Evolutionary conservation across 257 asterid genomes (phyloP), one percentile per base, ranked within the genome.

Genomic region (Ilex asprella): DNA sequence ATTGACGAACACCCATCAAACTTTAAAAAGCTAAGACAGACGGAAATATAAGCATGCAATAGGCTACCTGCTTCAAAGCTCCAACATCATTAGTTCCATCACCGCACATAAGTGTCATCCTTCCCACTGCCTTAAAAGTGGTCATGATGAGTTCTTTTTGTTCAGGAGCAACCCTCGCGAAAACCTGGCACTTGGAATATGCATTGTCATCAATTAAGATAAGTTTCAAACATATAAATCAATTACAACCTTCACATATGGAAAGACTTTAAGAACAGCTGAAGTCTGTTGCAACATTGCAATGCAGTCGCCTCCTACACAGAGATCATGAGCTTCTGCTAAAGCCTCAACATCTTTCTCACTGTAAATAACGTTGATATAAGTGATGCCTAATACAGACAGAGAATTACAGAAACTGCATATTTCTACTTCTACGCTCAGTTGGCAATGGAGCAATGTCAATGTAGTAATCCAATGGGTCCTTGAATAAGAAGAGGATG

Each of bases 81-180:
- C 99, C 99, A 67, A 89, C 99, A 74, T 93, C 99, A 65, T 93
- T 93, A 56, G 99, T 93, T 60, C 99, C 99, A 81, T 93, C 99
- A 65, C 99, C 99, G 57, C 99, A 93, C 99, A 89, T 93, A 70
- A 93, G 75, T 35, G 99, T 76, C 62, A 87, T 82, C 78, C 99
- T 89, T 70, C 99, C 99, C 74, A 93, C 99, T 2, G 95, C 83
- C 60, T 81, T 89, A 75, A 89, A 93, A 59, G 99, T 85, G 67
- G 97, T 93, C 78, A 93, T 80, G 27, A 21, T 21, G 27, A 21
- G 27, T 21, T 21, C 27, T 21, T 21, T 21, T 21, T 21, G 27
- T 21, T 85, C 97, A 31, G 99, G 99, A 59, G 97, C 97, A 64
- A 93, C 97, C 79, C 97, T 88, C 60, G 99, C 96, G 77, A 93